Evolutionary conservation across 352 stramenopile species (phyloP).

Genomic region (Phytophthora rubi): DNA sequence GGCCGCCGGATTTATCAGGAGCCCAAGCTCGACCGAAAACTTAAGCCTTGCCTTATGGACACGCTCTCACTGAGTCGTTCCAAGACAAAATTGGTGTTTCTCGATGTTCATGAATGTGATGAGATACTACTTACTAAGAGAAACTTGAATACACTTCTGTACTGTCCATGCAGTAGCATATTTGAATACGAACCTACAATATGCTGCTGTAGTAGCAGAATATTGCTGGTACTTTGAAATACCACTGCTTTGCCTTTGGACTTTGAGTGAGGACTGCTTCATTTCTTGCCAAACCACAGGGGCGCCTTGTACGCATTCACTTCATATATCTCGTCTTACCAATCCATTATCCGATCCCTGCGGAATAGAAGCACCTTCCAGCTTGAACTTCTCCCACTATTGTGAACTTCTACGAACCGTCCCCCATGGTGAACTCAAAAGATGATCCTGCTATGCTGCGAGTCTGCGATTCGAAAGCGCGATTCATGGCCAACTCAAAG

Average conservation of each 20-base stretch:
- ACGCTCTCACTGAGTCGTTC: constrained; percentile 1
- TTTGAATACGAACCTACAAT: too few relatives aligned
- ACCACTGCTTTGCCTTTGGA: too few relatives aligned
- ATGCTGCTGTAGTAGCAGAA: too few relatives aligned
- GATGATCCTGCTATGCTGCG: constrained; percentile 63
- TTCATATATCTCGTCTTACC: background rate
- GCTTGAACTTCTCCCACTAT: background rate
- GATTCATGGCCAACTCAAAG: constrained; percentile 79
- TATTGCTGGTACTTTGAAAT: too few relatives aligned
- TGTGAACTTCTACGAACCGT: constrained; percentile 15
- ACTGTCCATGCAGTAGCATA: too few relatives aligned
- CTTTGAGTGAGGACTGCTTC: too few relatives aligned
- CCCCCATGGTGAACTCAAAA: constrained; percentile 64
- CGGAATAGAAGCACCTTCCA: background rate
- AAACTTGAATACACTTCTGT: too few relatives aligned
- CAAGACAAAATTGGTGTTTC: constrained; percentile 5
- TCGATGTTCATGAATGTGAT: too few relatives aligned
- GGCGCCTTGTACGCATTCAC: too few relatives aligned
- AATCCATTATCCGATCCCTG: background rate
- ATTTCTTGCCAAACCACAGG: too few relatives aligned
- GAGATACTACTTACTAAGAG: too few relatives aligned
- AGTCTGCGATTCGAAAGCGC: constrained; percentile 64
- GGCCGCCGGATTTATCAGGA: constrained; percentile 28
- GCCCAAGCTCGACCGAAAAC: constrained; percentile 11
- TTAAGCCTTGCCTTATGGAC: constrained; percentile 1